Evolutionary conservation across 441 rosid species (phyloP).

Genomic region (Corymbia calophylla): DNA sequence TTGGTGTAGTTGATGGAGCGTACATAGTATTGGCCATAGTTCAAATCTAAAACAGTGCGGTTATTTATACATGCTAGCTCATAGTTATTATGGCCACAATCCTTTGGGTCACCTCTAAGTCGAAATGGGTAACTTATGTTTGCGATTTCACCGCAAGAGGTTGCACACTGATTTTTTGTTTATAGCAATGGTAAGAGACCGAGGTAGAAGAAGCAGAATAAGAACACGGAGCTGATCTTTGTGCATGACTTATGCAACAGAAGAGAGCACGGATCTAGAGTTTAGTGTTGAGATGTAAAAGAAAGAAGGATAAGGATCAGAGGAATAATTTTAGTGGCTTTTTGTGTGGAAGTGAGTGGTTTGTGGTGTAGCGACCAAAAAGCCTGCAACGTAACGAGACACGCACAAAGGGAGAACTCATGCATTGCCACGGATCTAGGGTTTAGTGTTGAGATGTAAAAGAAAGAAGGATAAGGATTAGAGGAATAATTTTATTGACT

Average conservation of each 20-base stretch:
- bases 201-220: neutral
- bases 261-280: neutral
- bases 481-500: neutral
- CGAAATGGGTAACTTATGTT: neutral
- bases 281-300: no score
- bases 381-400: no score
- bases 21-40: neutral
- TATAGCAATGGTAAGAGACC: neutral
- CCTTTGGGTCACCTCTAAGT: neutral
- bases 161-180: neutral
- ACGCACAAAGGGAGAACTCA: no score
- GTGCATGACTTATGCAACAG: neutral
- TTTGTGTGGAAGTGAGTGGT: no score
- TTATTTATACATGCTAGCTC: no score
- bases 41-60: neutral
- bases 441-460: neutral
- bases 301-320: no score
- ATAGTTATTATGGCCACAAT: neutral
- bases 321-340: no score
- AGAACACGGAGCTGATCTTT: neutral
- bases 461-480: no score
- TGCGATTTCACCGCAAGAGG: neutral
- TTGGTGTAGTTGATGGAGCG: neutral
- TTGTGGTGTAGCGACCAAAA: no score
- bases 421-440: neutral